Base-by-base conservation (phyloP, 768 basidiomycete genomes). In the Boletus sp. region DNA sequence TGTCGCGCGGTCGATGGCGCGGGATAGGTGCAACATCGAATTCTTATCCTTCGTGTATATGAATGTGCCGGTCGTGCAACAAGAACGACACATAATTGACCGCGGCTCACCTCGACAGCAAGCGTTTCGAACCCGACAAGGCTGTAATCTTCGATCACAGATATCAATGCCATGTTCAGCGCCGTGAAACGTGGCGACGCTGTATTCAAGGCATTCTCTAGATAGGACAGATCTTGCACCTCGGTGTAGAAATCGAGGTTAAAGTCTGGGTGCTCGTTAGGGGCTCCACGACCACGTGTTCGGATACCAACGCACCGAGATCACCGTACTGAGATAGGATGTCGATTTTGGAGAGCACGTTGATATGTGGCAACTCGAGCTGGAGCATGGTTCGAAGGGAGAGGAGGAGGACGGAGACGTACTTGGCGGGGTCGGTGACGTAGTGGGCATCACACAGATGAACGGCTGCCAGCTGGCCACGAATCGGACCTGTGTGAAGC, bases 171-270 rank as follows among this genome's bases (percentile, higher is more conserved):
- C 79, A 88, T 84, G 68, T 98, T 98, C 42, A 99, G 73, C 8
- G 85, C 84, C 0, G 80, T 74, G 63, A 84, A 97, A 37, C 85
- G 84, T 1, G 87, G 83, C 0, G 88, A 80, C 1, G 83, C 67
- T 0, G 83, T 77, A 17, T 80, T 77, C 15, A 98, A 81, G 0
- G 83, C 74, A 57, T 86, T 87, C 59, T 91, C 83, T 21, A 99
- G 82, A 69, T 98, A 87, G 1, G 88, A 87, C 0, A 99, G 78
- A 66, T 99, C 96, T 71, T 97, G 94, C 0, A 97, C 97, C 72
- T 99, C 94, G 39, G 97, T 98, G 70, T 98, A 98, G 70, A 90
- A 99, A 60, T 93, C 91, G 29, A 99, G 85, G 65, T 96, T 97
- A 77, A 99, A 98, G 41, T 96, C 96, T 97, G 62, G 35, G 7